A percentile compares a stretch with the other conserved stretches of the same genome.
These are phyloP conservation scores for Sporothrix sp. DNA, from an alignment of 2,329 filamentous ascomycete genomes.

Conservation along the genomic window DNA sequence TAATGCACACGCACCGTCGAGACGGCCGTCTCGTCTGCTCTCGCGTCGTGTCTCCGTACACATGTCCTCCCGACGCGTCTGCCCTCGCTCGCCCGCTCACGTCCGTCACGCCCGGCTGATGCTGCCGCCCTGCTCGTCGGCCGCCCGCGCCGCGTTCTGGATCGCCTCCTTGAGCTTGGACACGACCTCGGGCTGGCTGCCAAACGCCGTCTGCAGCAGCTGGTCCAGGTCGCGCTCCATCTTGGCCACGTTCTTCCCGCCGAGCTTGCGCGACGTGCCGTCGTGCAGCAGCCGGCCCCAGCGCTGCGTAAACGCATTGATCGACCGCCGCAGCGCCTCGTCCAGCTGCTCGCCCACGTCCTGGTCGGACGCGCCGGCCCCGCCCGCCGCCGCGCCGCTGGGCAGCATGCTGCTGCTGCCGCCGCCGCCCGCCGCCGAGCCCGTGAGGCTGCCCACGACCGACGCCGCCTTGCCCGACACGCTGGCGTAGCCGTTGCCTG, in stretches of 20 bases:
- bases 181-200: slow-evolving; percentile 49
- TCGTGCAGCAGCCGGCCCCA: slow-evolving; percentile 46
- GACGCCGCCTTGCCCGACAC: slow-evolving; percentile 4
- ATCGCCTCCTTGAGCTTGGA: slow-evolving; percentile 53
- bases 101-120: slow-evolving; percentile 1
- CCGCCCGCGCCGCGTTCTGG: slow-evolving; percentile 44
- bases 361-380: slow-evolving; percentile 28
- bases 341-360: slow-evolving; percentile 58
- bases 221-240: slow-evolving; percentile 47
- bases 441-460: slow-evolving; percentile 10
- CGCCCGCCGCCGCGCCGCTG: slow-evolving; percentile 20
- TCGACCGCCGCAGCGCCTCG: slow-evolving; percentile 51
- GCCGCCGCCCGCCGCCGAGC: background rate
- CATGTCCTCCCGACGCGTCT: too few species aligned
- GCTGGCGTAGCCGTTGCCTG: slow-evolving; percentile 15
- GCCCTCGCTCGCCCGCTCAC: too few species aligned
- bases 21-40: too few species aligned
- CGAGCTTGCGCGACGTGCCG: slow-evolving; percentile 37
- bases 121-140: slow-evolving; percentile 27
- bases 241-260: slow-evolving; percentile 40
- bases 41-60: too few species aligned
- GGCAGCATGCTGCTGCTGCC: background rate
- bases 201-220: slow-evolving; percentile 48
- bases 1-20: too few species aligned
- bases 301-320: slow-evolving; percentile 52